Base-by-base conservation (phyloP, 345 rosid species). In the Arabis hirsuta region DNA sequence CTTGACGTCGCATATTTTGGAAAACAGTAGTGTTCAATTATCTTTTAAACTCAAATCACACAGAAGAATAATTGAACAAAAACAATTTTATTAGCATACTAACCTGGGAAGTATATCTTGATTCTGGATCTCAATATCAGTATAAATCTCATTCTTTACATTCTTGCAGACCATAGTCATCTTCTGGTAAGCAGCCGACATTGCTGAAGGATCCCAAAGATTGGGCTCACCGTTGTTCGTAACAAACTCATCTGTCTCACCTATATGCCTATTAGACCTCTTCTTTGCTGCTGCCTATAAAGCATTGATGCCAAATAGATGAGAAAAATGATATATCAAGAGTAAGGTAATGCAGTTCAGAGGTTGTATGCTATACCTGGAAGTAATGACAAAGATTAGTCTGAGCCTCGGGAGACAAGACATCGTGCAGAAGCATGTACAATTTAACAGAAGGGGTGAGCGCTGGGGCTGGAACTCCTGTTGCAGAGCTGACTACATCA, bases 101-200 rank as follows among this genome's bases (percentile, higher is more conserved):
- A 78, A 90, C 99, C 99, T 95, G 70, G 99, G 99, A 68, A 95
- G 92, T 62, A 88, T 83, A 69, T 95, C 81, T 82, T 84, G 90
- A 76, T 84, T 85, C 80, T 95, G 99, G 73, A 95, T 90, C 87
- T 95, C 96, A 58, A 95, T 88, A 68, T 95, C 99, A 22, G 96
- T 88, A 58, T 62, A 80, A 62, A 95, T 87, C 84, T 95, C 99
- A 65, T 85, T 89, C 81, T 90, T 95, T 10, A 91, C 67, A 76
- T 85, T 95, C 61, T 69, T 69, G 79, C 97, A 91, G 62, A 88
- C 84, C 62, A 80, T 75, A 27, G 89, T 82, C 97, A 95, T 89
- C 83, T 90, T 95, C 78, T 87, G 92, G 82, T 91, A 95, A 72
- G 96, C 96, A 79, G 90, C 84, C 14, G 90, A 78, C 84, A 83